Base-by-base conservation (phyloP, 129 eudicot species). In the Chrysanthemum makinoi region DNA sequence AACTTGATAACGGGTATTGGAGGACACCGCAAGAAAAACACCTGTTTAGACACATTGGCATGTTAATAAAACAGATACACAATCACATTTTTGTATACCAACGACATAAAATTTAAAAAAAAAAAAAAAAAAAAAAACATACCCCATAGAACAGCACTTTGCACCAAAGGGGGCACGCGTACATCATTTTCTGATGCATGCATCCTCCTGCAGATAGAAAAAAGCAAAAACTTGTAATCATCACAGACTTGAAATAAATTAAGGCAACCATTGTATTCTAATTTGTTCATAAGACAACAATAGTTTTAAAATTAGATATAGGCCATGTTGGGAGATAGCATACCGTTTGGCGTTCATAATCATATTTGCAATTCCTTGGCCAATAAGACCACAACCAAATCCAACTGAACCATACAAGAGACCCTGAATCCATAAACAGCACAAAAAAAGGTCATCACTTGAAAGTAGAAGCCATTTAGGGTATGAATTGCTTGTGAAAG, bases 81-180 rank as follows among this genome's bases (percentile, higher is more conserved):
- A 16, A 0, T 35, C 11, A 70, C 50, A 70, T 17, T 1, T 55
- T 43, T 16, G 35, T 48, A 14, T 14, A 3, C 14, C 9, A 49
- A 20, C 30, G 10, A 3, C 10, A 6, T 11, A 49, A 57, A 50
- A 15, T 51, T 55, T n/a, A n/a, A n/a, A n/a, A n/a, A n/a, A n/a
- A n/a, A n/a, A n/a, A n/a, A n/a, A n/a, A n/a, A n/a, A n/a, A n/a
- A 5, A 20, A 59, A 15, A 63, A 53, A 78, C 84, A 33, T 90
- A 94, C 97, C 98, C 98, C 98, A 94, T 57, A 89, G 95, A 55
- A 80, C 96, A 71, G 98, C 98, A 60, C 96, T 94, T 83, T 87
- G 82, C 78, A 87, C 68, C 53, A 94, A 79, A 52, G 98, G 97
- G 1, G 98, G 98, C 63, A 94, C 93, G 47, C 86, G 96, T 50